phyloP scores from a whole-genome alignment of 331 rosid genomes.

The Ulmus americana region DNA sequence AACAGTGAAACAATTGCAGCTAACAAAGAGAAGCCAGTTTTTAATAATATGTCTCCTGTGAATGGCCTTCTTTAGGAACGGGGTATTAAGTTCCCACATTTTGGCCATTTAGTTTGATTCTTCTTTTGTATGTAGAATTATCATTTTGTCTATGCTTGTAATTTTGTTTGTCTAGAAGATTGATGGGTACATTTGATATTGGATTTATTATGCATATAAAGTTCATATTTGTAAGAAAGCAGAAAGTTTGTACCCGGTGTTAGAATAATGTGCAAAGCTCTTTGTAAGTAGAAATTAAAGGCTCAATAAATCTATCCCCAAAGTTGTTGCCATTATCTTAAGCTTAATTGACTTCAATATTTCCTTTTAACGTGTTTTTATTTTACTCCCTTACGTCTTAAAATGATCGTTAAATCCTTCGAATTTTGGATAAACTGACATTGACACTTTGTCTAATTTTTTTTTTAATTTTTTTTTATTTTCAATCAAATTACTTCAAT shows the following conservation, averaged over 20 bases:
- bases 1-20: constrained; percentile 33
- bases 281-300: background rate
- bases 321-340: background rate
- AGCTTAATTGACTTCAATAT: background rate
- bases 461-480: too few species aligned
- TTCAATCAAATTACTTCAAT: too few species aligned
- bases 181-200: constrained; percentile 26
- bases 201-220: constrained; percentile 27
- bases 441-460: too few species aligned
- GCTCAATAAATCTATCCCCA: background rate
- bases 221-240: constrained; percentile 20
- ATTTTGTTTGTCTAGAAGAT: constrained; percentile 16
- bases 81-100: constrained; percentile 11
- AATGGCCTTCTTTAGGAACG: constrained; percentile 48
- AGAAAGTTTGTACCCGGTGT: constrained; percentile 3
- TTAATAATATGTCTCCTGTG: constrained; percentile 48
- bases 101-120: constrained; percentile 15
- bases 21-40: constrained; percentile 54
- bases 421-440: too few species aligned
- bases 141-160: constrained; percentile 34
- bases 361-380: too few species aligned
- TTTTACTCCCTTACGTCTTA: too few species aligned
- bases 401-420: too few species aligned
- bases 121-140: constrained; percentile 33
- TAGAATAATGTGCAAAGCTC: constrained; percentile 6